Base-by-base conservation (phyloP, 257 asterid genomes). In the Leonotis leonurus region DNA sequence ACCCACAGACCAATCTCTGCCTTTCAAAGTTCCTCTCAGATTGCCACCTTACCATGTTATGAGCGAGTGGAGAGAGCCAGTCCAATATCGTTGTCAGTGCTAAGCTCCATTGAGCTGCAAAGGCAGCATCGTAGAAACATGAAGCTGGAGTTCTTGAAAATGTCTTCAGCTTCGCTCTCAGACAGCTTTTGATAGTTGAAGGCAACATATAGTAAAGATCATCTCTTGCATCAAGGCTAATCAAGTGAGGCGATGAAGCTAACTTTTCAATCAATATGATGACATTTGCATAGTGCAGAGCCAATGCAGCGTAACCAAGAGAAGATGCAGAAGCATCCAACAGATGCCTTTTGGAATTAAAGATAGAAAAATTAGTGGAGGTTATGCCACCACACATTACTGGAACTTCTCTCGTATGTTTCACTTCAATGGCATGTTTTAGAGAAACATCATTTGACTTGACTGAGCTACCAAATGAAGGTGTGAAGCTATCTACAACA, bases 1-100 rank as follows among this genome's bases (percentile, higher is more conserved):
- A 70, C 65, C 93, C 93, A 53, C 73, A 79, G 54, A 67, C 67
- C 80, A 82, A 52, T 37, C 77, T 74, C 67, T 83, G 89, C 75
- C 84, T 73, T 62, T 85, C 97, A 56, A 87, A 78, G 64, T 79
- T 90, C 20, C 88, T 70, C 76, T 85, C 96, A 9, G 95, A 83
- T 58, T 90, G 80, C 96, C 97, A 87, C 74, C 81, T 85, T 18
- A 85, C 56, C 79, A 74, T 90, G 78, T 75, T 76, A 68, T 81
- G 93, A 52, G 95, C 93, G 8, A 90, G 93, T 21, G 96, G 97
- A 33, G 82, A 80, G 54, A 90, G 55, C 96, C 97, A 90, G 40
- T 87, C 96, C 65, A 90, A 62, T 75, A 87, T 80, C 39, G 81
- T 82, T 59, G 77, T 51, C 36, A 85, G 27, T 21, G 89, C 86